These are phyloP conservation scores for Rhynchospora breviuscula DNA, from an alignment of 176 grass and related monocot genomes.

Conservation along the genomic window DNA sequence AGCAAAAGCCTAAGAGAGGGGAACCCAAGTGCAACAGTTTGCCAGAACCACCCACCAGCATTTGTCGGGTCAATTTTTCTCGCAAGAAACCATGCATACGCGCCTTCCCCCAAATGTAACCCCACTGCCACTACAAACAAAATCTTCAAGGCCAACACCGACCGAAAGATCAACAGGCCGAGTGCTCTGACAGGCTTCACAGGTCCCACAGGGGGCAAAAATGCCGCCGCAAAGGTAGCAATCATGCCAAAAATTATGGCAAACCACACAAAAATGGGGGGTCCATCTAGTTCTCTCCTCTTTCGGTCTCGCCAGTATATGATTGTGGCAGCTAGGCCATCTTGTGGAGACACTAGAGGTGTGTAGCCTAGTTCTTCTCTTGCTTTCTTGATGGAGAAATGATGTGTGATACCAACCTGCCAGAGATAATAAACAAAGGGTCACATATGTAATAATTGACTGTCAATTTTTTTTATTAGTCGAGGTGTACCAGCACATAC, in stretches of 20 bases:
- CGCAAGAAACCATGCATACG: constrained; percentile 70
- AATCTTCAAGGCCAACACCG: constrained; percentile 33
- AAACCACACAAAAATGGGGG: constrained; percentile 65
- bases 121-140: constrained; percentile 30
- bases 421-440: constrained; percentile 5
- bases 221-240: constrained; percentile 44
- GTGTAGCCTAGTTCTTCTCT: constrained; percentile 69
- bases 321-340: constrained; percentile 61
- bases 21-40: constrained; percentile 47
- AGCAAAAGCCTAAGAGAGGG: constrained; percentile 59
- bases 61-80: constrained; percentile 69
- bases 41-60: constrained; percentile 76
- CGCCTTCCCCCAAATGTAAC: constrained; percentile 40
- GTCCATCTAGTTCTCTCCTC: constrained; percentile 69
- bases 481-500: not conserved
- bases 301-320: constrained; percentile 68
- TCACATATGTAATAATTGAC: not conserved
- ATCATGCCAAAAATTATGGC: constrained; percentile 37
- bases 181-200: constrained; percentile 45
- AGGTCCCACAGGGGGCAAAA: constrained; percentile 53
- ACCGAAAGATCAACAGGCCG: constrained; percentile 46
- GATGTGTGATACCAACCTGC: constrained; percentile 85
- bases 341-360: constrained; percentile 52
- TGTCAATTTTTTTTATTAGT: not conserved
- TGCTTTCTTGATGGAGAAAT: constrained; percentile 78